phyloP scores from a whole-genome alignment of 164 flowering plant species.

The Liquidambar formosana region DNA sequence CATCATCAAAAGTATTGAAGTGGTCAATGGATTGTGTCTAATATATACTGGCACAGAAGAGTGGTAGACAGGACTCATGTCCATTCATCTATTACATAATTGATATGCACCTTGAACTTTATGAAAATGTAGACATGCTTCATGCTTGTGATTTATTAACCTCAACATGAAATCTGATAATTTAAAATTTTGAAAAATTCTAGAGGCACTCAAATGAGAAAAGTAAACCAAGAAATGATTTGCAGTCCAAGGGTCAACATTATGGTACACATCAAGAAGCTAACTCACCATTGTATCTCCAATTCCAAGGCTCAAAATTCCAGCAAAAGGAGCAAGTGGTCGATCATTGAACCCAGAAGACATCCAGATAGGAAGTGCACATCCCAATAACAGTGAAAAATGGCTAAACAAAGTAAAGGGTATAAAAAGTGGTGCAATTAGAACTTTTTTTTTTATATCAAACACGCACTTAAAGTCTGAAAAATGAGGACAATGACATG shows the following conservation, averaged over 20 bases:
- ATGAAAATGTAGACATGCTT: neutral
- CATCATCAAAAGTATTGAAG: slow-evolving; percentile 15
- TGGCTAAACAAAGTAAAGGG: slow-evolving; percentile 65
- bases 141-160: neutral
- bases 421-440: too few species aligned
- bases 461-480: neutral
- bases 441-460: slow-evolving; percentile 4
- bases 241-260: neutral
- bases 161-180: neutral
- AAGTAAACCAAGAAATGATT: neutral
- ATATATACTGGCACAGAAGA: neutral
- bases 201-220: neutral
- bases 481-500: slow-evolving; percentile 5
- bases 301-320: slow-evolving; percentile 96
- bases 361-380: slow-evolving; percentile 98
- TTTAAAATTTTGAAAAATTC: neutral
- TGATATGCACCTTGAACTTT: neutral
- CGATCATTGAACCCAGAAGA: slow-evolving; percentile 88
- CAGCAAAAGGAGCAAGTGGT: slow-evolving; percentile 96
- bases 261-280: neutral
- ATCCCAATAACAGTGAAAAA: slow-evolving; percentile 94
- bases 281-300: slow-evolving; percentile 93
- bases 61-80: neutral
- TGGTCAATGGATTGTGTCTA: too few species aligned
- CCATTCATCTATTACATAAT: neutral